Evolutionary conservation across 495 filamentous ascomycete genomes (phyloP), one percentile per base, ranked within the genome.

Genomic region (Penicillium robsamsonii): DNA sequence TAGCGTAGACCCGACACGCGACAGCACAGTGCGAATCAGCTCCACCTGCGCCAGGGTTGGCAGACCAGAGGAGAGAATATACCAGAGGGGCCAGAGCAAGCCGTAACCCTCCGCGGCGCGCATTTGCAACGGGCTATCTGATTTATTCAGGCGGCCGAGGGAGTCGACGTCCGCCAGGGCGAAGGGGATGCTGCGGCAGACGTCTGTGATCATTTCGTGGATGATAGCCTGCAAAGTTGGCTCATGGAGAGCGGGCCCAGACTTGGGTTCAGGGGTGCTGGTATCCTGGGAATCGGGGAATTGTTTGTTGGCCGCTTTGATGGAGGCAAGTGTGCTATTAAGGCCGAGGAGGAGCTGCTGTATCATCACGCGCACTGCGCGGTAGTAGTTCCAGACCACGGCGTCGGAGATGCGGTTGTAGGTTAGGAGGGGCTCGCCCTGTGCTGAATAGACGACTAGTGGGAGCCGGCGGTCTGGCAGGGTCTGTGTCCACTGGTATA

Each of bases 31-130:
- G 0, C 66, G 61, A 24, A 75, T 69, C 45, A 70, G 67, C 9
- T 65, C 50, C 2, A 50, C 50, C 56, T 78, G 74, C 0, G 52
- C 48, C 12, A 67, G 60, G 1, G 70, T 73, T 1, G 74, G 72
- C 43, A 77, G 55, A 0, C 71, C 73, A 31, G 60, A 72, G 13
- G 70, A 67, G 7, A 74, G 37, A 12, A 75, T 63, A 37, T 75
- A 74, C 75, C 75, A 78, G 17, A 77, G 53, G 0, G 75, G 75
- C 75, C 75, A 78, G 3, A 77, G 63, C 50, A 76, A 60, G 17
- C 65, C 67, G 30, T 76, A 73, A 0, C 58, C 71, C 15, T 72
- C 67, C 5, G 70, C 68, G 10, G 70, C 72, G 15, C 73, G 71
- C 2, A 73, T 54, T 3, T 62, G 57, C 25, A 54, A 51, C 12